Conservation (phyloP, 352 stramenopile genomes). For the Vaucheria bursata region DNA sequence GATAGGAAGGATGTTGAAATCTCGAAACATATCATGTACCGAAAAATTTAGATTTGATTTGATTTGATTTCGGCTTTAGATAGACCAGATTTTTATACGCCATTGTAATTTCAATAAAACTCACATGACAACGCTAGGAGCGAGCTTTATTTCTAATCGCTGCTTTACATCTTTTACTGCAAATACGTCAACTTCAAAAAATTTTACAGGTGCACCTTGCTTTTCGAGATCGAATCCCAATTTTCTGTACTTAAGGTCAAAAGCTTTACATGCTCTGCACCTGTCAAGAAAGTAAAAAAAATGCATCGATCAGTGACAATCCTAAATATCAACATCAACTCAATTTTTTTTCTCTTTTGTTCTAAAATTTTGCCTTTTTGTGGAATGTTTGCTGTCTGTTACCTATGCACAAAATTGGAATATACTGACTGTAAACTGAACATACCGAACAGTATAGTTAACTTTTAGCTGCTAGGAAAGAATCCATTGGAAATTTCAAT, state of each 20-base stretch:
- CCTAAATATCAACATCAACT: background rate
- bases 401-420: background rate
- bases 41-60: too few species aligned
- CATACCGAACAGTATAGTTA: background rate
- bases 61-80: too few species aligned
- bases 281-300: background rate
- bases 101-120: too few species aligned
- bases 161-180: background rate
- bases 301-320: background rate
- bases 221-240: conserved; percentile 21
- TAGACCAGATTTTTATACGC: too few species aligned
- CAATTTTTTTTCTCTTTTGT: too few species aligned
- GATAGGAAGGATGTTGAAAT: too few species aligned
- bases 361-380: background rate
- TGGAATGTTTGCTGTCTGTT: background rate
- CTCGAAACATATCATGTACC: too few species aligned
- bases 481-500: too few species aligned
- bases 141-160: background rate
- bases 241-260: conserved; percentile 34
- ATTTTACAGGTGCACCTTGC: conserved; percentile 9
- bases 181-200: conserved; percentile 38
- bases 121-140: conserved; percentile 6
- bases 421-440: background rate
- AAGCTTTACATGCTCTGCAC: conserved; percentile 43
- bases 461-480: background rate